These are phyloP conservation scores for Cyberlindnera galapagoensis DNA, from an alignment of 805 yeast species.

Conservation along the genomic window DNA sequence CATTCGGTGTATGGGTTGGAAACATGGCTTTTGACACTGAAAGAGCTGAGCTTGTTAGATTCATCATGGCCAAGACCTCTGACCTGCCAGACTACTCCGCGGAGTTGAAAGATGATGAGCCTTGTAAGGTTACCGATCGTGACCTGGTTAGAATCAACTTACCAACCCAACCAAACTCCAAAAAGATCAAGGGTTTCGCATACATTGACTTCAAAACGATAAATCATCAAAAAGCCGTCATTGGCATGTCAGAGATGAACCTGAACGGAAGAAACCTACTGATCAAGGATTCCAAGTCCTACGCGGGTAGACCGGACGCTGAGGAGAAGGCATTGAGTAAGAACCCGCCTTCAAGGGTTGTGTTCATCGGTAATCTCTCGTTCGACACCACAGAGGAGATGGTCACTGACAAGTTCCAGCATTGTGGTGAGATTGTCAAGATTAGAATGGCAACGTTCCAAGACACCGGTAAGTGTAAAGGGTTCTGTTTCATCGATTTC, in stretches of 20 bases:
- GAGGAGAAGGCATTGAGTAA: constrained; percentile 46
- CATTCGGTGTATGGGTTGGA: constrained; percentile 89
- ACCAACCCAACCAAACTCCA: constrained; percentile 54
- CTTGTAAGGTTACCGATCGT: constrained; percentile 37
- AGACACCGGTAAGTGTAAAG: constrained; percentile 94
- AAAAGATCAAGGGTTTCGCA: constrained; percentile 78
- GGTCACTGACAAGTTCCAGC: constrained; percentile 76
- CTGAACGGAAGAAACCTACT: constrained; percentile 82
- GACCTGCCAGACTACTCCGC: constrained; percentile 27
- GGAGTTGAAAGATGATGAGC: constrained; percentile 24
- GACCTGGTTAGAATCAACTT: constrained; percentile 73
- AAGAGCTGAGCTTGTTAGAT: constrained; percentile 63
- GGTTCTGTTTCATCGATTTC: constrained; percentile 90
- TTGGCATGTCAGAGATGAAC: constrained; percentile 61
- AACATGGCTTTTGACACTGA: constrained; percentile 82
- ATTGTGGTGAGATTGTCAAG: constrained; percentile 79
- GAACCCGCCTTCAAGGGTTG: constrained; percentile 82
- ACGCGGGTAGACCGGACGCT: constrained; percentile 79
- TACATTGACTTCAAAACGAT: constrained; percentile 71
- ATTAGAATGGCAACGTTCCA: constrained; percentile 98
- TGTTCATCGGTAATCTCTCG: constrained; percentile 89
- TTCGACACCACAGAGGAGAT: constrained; percentile 84
- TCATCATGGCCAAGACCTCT: constrained; percentile 54
- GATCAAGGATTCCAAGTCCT: constrained; percentile 75
- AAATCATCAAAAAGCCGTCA: constrained; percentile 54